These are phyloP conservation scores for Epichloe typhina DNA, from an alignment of 2,329 filamentous ascomycete species.

Conservation along the genomic window DNA sequence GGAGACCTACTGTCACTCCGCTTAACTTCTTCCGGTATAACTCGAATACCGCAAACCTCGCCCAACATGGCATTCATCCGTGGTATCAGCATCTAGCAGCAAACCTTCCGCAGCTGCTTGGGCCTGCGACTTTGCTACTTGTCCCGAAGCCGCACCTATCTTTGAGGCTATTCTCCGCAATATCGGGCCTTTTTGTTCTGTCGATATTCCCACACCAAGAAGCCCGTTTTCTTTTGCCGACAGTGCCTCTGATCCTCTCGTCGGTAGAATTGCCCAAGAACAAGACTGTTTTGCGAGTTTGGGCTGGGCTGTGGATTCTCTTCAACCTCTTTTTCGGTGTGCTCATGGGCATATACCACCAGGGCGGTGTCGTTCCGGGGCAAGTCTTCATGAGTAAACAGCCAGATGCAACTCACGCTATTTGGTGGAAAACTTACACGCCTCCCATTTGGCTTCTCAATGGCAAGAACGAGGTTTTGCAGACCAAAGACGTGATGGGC, in stretches of 20 bases:
- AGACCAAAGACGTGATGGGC: constrained; percentile 62
- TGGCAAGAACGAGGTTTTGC: constrained; percentile 59
- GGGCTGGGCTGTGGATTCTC: constrained; percentile 49
- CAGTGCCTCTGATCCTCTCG: constrained; percentile 63
- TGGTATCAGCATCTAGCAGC: constrained; percentile 64
- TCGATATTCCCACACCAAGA: constrained; percentile 71
- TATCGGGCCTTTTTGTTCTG: constrained; percentile 56
- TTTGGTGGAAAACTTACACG: constrained; percentile 83
- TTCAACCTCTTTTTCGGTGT: constrained; percentile 58
- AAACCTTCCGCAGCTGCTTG: constrained; percentile 58
- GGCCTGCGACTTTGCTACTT: constrained; percentile 52
- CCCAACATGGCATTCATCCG: constrained; percentile 63
- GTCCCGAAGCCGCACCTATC: constrained; percentile 44
- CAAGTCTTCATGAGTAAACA: constrained; percentile 64
- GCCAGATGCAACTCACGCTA: constrained; percentile 52
- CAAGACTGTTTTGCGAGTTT: constrained; percentile 33
- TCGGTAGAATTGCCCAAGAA: constrained; percentile 54
- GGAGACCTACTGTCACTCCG: constrained; percentile 57
- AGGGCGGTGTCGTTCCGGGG: constrained; percentile 63
- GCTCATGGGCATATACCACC: constrained; percentile 71
- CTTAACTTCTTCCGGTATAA: constrained; percentile 72
- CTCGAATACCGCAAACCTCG: constrained; percentile 54
- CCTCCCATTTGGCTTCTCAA: constrained; percentile 71
- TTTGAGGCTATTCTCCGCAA: constrained; percentile 55
- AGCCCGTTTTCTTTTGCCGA: constrained; percentile 63